Percentiles rank a stretch among this genome's conserved stretches.
phyloP scores from a whole-genome alignment of 805 yeast genomes.

The Metschnikowia lunata region DNA sequence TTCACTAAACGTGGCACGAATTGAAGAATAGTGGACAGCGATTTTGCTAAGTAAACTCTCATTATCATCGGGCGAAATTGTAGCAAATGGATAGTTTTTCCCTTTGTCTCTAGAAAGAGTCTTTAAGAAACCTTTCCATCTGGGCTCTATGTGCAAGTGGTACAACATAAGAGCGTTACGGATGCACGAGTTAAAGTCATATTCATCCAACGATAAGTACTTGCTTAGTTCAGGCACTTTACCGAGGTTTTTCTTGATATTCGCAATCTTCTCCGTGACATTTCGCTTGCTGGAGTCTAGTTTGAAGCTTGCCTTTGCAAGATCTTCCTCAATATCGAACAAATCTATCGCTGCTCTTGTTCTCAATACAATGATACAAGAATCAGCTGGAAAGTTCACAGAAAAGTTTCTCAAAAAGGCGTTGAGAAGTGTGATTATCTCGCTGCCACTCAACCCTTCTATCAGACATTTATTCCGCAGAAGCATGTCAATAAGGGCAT shows the following conservation, averaged over 20 bases:
- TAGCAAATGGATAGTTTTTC: constrained; percentile 11
- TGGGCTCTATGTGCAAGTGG: constrained; percentile 17
- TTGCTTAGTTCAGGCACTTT: constrained; percentile 12
- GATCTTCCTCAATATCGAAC: not conserved
- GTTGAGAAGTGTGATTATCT: not conserved
- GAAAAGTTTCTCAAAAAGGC: constrained; percentile 1
- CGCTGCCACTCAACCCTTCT: not conserved
- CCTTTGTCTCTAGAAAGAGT: constrained; percentile 2
- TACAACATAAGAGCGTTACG: constrained; percentile 20
- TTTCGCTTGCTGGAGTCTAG: constrained; percentile 2
- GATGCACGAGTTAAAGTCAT: constrained; percentile 14
- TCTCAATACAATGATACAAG: constrained; percentile 12
- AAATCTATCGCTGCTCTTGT: constrained; percentile 12
- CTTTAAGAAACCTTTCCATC: constrained; percentile 15
- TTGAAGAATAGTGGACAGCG: constrained; percentile 6
- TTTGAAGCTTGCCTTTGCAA: constrained; percentile 1
- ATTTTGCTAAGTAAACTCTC: not conserved
- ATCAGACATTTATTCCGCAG: not conserved
- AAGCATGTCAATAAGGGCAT: constrained; percentile 2
- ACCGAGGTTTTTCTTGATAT: constrained; percentile 8
- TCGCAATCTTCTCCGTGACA: constrained; percentile 2
- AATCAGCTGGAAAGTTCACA: not conserved
- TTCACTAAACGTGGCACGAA: constrained; percentile 8
- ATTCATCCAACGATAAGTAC: constrained; percentile 14
- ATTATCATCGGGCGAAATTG: not conserved